A percentile compares a stretch with the other conserved stretches of the same genome.
These are phyloP conservation scores for Trichophyton benhamiae DNA, from an alignment of 2,329 filamentous ascomycete species.

Conservation along the genomic window DNA sequence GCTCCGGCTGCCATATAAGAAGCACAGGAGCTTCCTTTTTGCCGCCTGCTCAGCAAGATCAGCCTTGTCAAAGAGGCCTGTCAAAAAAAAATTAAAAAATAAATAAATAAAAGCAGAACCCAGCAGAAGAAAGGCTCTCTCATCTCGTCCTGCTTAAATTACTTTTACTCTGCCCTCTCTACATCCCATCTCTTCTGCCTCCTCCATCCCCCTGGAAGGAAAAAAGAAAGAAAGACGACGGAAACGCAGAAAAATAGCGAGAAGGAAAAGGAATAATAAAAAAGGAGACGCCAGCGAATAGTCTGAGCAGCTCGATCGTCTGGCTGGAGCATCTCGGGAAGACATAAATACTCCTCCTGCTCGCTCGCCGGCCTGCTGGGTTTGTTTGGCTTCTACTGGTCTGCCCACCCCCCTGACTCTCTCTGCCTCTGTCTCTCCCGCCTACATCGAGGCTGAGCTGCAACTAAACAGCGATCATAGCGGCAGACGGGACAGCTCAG, in stretches of 20 bases:
- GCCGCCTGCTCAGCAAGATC: not conserved
- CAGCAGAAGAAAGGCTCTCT: not conserved
- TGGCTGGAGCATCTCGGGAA: not conserved
- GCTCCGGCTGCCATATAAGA: too few relatives aligned
- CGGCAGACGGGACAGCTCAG: not conserved
- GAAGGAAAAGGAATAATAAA: not conserved
- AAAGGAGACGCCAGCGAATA: not conserved
- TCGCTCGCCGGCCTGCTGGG: too few relatives aligned
- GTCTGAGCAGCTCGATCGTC: too few relatives aligned
- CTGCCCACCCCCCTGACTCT: too few relatives aligned
- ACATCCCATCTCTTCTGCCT: not conserved
- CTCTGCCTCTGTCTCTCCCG: too few relatives aligned
- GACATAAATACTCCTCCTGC: not conserved
- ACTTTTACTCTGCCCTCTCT: not conserved
- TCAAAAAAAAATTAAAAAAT: too few relatives aligned
- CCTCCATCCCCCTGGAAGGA: not conserved
- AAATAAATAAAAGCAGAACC: not conserved
- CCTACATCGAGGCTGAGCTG: not conserved
- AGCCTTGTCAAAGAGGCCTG: not conserved
- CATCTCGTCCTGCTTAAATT: too few relatives aligned
- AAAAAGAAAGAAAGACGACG: not conserved
- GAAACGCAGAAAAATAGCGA: not conserved
- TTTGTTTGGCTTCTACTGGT: too few relatives aligned
- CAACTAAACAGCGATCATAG: not conserved
- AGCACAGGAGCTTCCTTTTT: not conserved